These are phyloP conservation scores for Inonotus hispidus DNA, from an alignment of 1,284 basidiomycete species.

Conservation along the genomic window DNA sequence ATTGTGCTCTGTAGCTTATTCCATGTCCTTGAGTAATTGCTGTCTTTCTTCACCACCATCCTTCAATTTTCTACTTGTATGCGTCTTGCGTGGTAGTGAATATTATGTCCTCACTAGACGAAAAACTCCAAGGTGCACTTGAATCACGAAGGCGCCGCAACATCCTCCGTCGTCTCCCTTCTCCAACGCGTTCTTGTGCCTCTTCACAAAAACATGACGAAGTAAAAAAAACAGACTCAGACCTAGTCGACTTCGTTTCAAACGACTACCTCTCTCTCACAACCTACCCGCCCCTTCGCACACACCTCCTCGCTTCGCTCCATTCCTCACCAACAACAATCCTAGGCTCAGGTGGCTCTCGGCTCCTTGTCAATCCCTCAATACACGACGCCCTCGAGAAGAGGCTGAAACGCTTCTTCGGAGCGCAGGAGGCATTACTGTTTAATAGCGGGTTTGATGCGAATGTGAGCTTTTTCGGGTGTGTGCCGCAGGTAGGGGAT, in stretches of 20 bases:
- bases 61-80: background rate
- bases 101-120: constrained; percentile 34
- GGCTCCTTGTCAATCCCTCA: constrained; percentile 79
- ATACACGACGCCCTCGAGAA: constrained; percentile 67
- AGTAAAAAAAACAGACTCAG: constrained; percentile 22
- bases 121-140: constrained; percentile 45
- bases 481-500: constrained; percentile 77
- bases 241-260: constrained; percentile 73
- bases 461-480: constrained; percentile 85
- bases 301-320: constrained; percentile 53
- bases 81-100: background rate
- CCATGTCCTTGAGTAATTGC: background rate
- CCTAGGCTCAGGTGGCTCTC: constrained; percentile 87
- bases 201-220: no score
- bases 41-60: background rate
- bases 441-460: constrained; percentile 97
- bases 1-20: background rate
- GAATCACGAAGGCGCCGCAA: constrained; percentile 54
- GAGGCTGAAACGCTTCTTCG: constrained; percentile 63
- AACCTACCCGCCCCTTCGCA: constrained; percentile 50
- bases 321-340: constrained; percentile 43
- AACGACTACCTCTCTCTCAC: constrained; percentile 95
- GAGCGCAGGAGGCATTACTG: constrained; percentile 64
- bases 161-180: constrained; percentile 58
- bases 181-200: constrained; percentile 28